These are phyloP conservation scores for Malassezia sympodialis DNA, from an alignment of 1,284 basidiomycete genomes.

Conservation along the genomic window DNA sequence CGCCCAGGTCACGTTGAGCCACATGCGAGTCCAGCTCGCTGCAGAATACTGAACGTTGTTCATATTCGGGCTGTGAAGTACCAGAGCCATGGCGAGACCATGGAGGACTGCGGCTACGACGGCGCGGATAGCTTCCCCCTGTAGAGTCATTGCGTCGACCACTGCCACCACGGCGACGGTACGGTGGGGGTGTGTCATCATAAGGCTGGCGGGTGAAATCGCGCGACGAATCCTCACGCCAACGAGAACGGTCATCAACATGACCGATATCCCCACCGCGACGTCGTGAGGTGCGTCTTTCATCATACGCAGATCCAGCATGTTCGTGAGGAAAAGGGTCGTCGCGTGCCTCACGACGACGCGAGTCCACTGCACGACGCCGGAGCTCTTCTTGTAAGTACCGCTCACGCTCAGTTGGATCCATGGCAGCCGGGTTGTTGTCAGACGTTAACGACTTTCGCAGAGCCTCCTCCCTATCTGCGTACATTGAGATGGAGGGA, in stretches of 20 bases:
- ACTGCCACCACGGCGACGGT: neutral
- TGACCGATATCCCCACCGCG: slow-evolving; percentile 4
- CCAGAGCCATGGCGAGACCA: neutral
- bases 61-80: slow-evolving; percentile 50
- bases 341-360: slow-evolving; percentile 8
- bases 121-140: neutral
- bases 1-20: slow-evolving; percentile 86
- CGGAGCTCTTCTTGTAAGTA: slow-evolving; percentile 42
- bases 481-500: slow-evolving; percentile 26
- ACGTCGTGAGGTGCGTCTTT: neutral
- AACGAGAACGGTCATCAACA: slow-evolving; percentile 19
- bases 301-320: neutral
- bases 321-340: neutral
- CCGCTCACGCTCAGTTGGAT: slow-evolving; percentile 27
- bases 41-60: slow-evolving; percentile 93
- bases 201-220: neutral
- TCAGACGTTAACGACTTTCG: slow-evolving; percentile 1
- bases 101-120: slow-evolving; percentile 10
- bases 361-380: slow-evolving; percentile 27
- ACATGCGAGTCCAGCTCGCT: slow-evolving; percentile 91
- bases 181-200: neutral
- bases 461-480: slow-evolving; percentile 36
- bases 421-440: neutral
- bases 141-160: neutral
- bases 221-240: neutral